A percentile compares a stretch with the other conserved stretches of the same genome.
These are phyloP conservation scores for Starmerella floris DNA, from an alignment of 805 yeast species.

Conservation along the genomic window DNA sequence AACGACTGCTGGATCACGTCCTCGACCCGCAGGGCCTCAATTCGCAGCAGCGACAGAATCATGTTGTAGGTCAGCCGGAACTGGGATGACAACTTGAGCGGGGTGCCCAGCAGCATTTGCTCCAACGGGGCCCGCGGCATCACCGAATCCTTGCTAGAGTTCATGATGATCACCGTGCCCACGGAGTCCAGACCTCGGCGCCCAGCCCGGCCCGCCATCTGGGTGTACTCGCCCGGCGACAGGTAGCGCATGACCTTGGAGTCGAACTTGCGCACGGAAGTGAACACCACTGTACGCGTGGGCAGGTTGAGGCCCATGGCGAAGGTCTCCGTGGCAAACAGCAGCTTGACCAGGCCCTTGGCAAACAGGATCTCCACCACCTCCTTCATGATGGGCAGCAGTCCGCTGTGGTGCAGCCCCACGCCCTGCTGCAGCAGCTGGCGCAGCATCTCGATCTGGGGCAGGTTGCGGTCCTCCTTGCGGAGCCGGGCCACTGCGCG, in stretches of 20 bases:
- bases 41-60: constrained; percentile 77
- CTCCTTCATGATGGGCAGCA: constrained; percentile 85
- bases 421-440: constrained; percentile 81
- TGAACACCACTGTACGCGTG: constrained; percentile 88
- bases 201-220: constrained; percentile 98
- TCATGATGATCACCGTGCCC: constrained; percentile 90
- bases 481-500: constrained; percentile 75
- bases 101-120: constrained; percentile 73
- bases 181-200: constrained; percentile 88
- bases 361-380: constrained; percentile 86
- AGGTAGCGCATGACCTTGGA: constrained; percentile 70
- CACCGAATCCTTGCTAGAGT: constrained; percentile 28
- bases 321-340: constrained; percentile 95
- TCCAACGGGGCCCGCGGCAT: constrained; percentile 41
- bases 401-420: constrained; percentile 92
- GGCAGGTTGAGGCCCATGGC: constrained; percentile 98
- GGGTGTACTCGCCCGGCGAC: constrained; percentile 93
- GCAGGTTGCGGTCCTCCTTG: constrained; percentile 83
- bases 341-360: constrained; percentile 68
- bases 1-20: constrained; percentile 96
- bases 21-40: constrained; percentile 91
- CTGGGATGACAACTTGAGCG: constrained; percentile 82
- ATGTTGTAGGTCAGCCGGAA: constrained; percentile 89
- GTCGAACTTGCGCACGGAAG: constrained; percentile 77
- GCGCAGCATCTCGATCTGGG: constrained; percentile 74